Percentiles rank a stretch among this genome's conserved stretches.
Conservation (phyloP, 108 stramenopile species). For the Chaetoceros tenuissimus region DNA sequence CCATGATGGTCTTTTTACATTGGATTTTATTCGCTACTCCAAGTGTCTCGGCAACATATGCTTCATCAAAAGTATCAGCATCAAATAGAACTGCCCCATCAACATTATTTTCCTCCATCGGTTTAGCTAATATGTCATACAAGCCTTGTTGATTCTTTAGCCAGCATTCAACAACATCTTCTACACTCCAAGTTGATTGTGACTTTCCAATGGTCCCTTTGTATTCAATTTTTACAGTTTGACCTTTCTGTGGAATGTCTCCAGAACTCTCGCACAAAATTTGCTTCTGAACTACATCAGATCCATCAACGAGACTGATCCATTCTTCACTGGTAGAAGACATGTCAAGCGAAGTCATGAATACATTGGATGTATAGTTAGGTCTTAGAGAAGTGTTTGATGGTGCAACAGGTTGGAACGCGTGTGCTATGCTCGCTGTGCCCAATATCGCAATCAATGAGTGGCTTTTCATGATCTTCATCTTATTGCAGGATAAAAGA, state of each 20-base stretch:
- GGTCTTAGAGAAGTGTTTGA: too few species aligned
- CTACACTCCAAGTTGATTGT: constrained; percentile 20
- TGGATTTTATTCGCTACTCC: constrained; percentile 37
- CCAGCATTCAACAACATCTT: constrained; percentile 53
- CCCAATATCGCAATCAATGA: too few species aligned
- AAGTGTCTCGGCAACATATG: constrained; percentile 22
- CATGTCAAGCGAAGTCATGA: too few species aligned
- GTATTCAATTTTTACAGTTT: constrained; percentile 19
- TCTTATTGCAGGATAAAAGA: too few species aligned
- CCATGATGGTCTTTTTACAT: constrained; percentile 63
- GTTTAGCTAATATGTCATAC: constrained; percentile 6
- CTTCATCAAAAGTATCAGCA: constrained; percentile 37
- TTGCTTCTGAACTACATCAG: constrained; percentile 12
- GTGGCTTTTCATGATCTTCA: too few species aligned
- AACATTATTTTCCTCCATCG: constrained; percentile 25
- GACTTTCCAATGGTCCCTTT: constrained; percentile 16
- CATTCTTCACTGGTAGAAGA: too few species aligned
- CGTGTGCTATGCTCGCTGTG: too few species aligned
- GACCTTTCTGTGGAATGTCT: constrained; percentile 15
- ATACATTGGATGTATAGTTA: too few species aligned
- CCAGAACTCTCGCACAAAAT: constrained; percentile 13
- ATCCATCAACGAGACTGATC: constrained; percentile 13
- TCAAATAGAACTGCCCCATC: constrained; percentile 31
- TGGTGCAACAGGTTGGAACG: too few species aligned
- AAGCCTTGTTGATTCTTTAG: constrained; percentile 43